Conservation (phyloP, 2,329 filamentous ascomycete species). For the Fusarium sp. region DNA sequence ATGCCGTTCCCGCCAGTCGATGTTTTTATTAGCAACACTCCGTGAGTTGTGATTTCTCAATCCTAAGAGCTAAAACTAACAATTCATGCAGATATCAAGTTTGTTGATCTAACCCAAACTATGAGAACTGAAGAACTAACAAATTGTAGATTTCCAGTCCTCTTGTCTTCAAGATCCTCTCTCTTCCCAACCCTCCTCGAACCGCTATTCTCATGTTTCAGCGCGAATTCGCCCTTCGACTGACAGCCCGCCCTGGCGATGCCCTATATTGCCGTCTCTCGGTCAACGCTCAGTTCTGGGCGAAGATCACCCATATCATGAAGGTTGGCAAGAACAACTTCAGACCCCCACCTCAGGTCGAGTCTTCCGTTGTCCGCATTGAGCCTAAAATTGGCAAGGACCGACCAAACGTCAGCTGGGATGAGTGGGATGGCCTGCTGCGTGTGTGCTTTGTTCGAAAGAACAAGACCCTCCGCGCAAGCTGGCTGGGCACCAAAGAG, state of each 20-base stretch:
- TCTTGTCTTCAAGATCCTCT: conserved; percentile 89
- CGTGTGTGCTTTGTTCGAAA: conserved; percentile 79
- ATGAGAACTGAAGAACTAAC: conserved; percentile 32
- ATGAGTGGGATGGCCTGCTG: conserved; percentile 94
- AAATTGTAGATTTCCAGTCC: conserved; percentile 82
- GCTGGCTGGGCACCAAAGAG: conserved; percentile 83
- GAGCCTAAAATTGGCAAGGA: conserved; percentile 84
- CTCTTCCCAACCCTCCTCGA: conserved; percentile 83
- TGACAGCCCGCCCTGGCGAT: conserved; percentile 90
- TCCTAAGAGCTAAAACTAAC: conserved; percentile 30
- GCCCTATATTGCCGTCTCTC: conserved; percentile 90
- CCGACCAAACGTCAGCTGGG: conserved; percentile 88
- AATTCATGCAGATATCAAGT: conserved; percentile 60
- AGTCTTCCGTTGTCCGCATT: conserved; percentile 89
- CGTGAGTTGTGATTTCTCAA: conserved; percentile 58
- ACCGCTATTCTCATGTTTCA: conserved; percentile 96
- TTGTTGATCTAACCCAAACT: background rate
- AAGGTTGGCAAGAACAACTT: conserved; percentile 98
- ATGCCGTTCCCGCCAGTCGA: conserved; percentile 82
- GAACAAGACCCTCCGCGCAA: conserved; percentile 88
- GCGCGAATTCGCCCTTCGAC: conserved; percentile 90
- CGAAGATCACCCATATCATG: conserved; percentile 77
- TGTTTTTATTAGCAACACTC: conserved; percentile 80
- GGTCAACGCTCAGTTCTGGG: conserved; percentile 94
- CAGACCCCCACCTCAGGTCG: conserved; percentile 92